A percentile compares a stretch with the other conserved stretches of the same genome.
These are phyloP conservation scores for Brassica juncea DNA, from an alignment of 345 rosid genomes.

Conservation along the genomic window DNA sequence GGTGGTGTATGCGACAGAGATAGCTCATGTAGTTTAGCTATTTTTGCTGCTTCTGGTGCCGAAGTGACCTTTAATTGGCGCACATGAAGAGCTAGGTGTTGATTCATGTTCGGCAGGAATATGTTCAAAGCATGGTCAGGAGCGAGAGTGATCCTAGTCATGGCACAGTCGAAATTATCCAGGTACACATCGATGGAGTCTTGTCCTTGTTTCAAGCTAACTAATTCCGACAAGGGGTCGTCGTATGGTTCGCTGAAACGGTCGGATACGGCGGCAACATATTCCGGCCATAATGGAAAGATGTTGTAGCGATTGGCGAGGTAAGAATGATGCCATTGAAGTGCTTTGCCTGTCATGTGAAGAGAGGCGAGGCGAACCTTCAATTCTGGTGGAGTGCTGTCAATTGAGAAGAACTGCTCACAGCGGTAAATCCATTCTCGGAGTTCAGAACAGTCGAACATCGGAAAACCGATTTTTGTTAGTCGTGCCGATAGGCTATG, in stretches of 20 bases:
- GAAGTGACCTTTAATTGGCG: neutral
- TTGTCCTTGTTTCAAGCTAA: neutral
- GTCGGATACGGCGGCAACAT: neutral
- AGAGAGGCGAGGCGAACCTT: no score
- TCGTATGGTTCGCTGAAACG: neutral
- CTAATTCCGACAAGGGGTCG: neutral
- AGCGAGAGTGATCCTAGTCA: neutral
- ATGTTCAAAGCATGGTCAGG: no score
- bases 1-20: neutral
- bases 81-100: no score
- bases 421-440: neutral
- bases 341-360: neutral
- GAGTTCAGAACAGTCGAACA: neutral
- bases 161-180: neutral
- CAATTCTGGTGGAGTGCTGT: neutral
- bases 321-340: neutral
- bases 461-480: neutral
- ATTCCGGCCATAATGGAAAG: neutral
- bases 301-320: neutral
- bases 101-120: no score
- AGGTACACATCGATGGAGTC: neutral
- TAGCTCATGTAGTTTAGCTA: neutral
- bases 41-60: neutral
- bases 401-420: neutral
- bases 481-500: neutral